Base-by-base conservation (phyloP, 78 protist species). In the Acrasis kona region DNA sequence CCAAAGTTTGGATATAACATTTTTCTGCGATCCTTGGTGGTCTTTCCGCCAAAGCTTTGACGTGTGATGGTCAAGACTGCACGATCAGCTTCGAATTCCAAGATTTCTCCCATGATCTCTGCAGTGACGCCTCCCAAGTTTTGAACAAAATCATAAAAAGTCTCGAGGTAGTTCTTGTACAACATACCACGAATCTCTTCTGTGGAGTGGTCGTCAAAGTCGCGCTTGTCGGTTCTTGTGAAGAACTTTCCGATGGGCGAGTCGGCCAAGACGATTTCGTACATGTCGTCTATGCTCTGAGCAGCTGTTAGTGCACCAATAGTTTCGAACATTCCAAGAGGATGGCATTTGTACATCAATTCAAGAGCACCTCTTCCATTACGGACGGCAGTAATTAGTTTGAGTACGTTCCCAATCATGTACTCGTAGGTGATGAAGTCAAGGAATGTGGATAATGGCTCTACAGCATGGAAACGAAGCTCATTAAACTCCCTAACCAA, bases 131-230 rank as follows among this genome's bases (percentile, higher is more conserved):
- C 96, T 42, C 97, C 97, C 1, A 92, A 67, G 1, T 28, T n/a
- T 41, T 82, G 32, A 19, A 67, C 71, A 75, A 80, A 97, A 19
- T 2, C 1, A 85, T 89, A 81, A 70, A 97, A 97, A 76, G 94
- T 97, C 82, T 97, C 97, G 30, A 96, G 81, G 83, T 93, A 97
- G 4, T 91, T 89, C 86, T 92, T 93, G 90, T 95, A 94, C 31
- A 97, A 82, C 2, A 89, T 82, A 82, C 86, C 87, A 67, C 96
- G 90, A 82, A 95, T 95, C 81, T 92, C 76, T 80, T 97, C 99
- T 73, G 94, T 84, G 86, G 90, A 84, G 78, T 87, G 27, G 81
- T 95, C 99, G 71, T 89, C 89, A 29, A 97, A 81, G 42, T 96
- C 97, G 32, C 86, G 91, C 28, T 68, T 32, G 32, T 85, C 1